Percentiles rank a stretch among this genome's conserved stretches.
phyloP scores from a whole-genome alignment of 106 monocot species.

The Apostasia ramifera region DNA sequence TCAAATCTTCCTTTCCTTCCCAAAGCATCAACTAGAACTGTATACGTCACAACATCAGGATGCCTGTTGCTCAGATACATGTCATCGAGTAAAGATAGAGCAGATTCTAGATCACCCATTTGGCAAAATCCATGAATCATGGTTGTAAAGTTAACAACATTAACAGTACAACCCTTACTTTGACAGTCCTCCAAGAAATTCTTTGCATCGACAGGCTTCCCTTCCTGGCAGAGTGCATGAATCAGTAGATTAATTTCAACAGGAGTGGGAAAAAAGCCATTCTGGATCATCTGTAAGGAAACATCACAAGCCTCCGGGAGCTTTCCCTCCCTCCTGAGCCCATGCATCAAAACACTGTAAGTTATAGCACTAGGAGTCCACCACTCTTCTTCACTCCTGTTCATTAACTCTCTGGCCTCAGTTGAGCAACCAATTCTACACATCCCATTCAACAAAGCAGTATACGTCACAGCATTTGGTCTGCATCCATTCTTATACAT shows the following conservation, averaged over 20 bases:
- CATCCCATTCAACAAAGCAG: slow-evolving; percentile 74
- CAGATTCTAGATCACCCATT: slow-evolving; percentile 56
- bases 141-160: slow-evolving; percentile 87
- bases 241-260: slow-evolving; percentile 73
- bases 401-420: slow-evolving; percentile 77
- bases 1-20: slow-evolving; percentile 54
- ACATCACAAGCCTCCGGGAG: slow-evolving; percentile 69
- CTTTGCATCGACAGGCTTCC: slow-evolving; percentile 50
- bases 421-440: slow-evolving; percentile 60
- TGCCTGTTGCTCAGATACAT: slow-evolving; percentile 85
- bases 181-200: slow-evolving; percentile 84
- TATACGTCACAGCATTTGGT: slow-evolving; percentile 79
- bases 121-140: slow-evolving; percentile 86
- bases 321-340: slow-evolving; percentile 80
- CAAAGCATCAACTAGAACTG: slow-evolving; percentile 66
- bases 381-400: slow-evolving; percentile 82
- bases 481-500: slow-evolving; percentile 83
- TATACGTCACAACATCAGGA: slow-evolving; percentile 91
- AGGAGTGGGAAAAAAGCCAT: slow-evolving; percentile 76
- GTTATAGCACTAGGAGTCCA: slow-evolving; percentile 78
- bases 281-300: slow-evolving; percentile 61
- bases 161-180: slow-evolving; percentile 79
- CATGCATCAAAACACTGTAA: slow-evolving; percentile 89
- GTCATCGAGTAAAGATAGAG: slow-evolving; percentile 84
- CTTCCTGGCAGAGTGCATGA: slow-evolving; percentile 57